Evolutionary conservation across 2,329 filamentous ascomycete genomes (phyloP), one percentile per base, ranked within the genome.

Genomic region (Incumbomyces lentus): DNA sequence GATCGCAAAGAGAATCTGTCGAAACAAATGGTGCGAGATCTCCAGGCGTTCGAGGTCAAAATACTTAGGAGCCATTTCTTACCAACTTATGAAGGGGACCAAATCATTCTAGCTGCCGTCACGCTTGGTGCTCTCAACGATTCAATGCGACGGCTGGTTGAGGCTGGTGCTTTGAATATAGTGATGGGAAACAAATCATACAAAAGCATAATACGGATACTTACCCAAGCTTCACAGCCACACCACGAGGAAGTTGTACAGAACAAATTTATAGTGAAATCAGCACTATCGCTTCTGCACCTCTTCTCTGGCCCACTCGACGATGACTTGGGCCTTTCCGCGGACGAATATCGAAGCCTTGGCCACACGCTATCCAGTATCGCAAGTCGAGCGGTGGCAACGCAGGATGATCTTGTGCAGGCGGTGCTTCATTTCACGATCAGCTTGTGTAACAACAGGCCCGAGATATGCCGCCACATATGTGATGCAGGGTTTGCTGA

Each of bases 361-460:
- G 53, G 53, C 11, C 35, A 50, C 3, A 44, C 36, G 18, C 34
- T 55, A 16, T 49, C 50, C 1, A 38, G 37, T 18, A 36, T 55
- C 17, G 44, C 53, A 46, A 37, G 33, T 13, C 22, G 37, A 16
- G 44, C 49, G 35, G 45, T 46, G 34, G 35, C 49, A 11, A 36
- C 33, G 30, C 41, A 51, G 12, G 49, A 44, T n/a, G 41, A 50
- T 12, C 44, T 54, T 14, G 47, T 63, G 40, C 58, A 61, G 8
- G 60, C 66, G 16, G 66, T 78, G 22, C 68, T 90, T 39, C 79
- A 85, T 47, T 73, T 95, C 3, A 81, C 86, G 31, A 75, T 95
- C 52, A 94, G 94, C 58, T 74, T 89, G 41, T 92, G 88, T 7
- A 95, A 95, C 67, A 86, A 87, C 55, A 84, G 85, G 51, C 66